These are phyloP conservation scores for Neonectria ditissima DNA, from an alignment of 2,329 filamentous ascomycete species.

Conservation along the genomic window DNA sequence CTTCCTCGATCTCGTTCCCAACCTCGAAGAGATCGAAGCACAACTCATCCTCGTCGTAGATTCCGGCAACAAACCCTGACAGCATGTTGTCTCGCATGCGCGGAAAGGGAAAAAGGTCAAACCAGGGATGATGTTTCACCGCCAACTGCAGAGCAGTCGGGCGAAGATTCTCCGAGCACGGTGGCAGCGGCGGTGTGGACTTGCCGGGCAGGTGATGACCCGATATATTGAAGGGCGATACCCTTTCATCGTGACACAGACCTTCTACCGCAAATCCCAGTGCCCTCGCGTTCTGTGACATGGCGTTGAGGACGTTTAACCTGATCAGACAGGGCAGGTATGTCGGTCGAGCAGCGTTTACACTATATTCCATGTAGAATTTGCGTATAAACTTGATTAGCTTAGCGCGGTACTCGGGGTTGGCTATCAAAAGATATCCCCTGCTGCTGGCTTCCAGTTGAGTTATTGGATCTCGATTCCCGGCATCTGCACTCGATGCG, in stretches of 20 bases:
- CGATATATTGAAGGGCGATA: slow-evolving; percentile 15
- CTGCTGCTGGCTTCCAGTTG: neutral
- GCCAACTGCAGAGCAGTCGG: slow-evolving; percentile 20
- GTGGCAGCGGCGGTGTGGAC: neutral
- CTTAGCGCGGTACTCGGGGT: neutral
- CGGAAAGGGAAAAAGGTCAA: slow-evolving; percentile 31
- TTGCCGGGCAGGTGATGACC: neutral
- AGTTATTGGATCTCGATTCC: neutral
- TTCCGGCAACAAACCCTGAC: neutral
- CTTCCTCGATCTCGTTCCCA: neutral
- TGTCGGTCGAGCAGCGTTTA: slow-evolving; percentile 4
- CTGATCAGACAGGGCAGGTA: slow-evolving; percentile 21
- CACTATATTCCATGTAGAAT: slow-evolving; percentile 5
- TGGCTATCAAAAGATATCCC: neutral
- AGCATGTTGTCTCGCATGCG: slow-evolving; percentile 31
- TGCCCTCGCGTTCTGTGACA: slow-evolving; percentile 5
- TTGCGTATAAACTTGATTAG: neutral
- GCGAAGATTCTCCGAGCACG: slow-evolving; percentile 11
- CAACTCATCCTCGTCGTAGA: slow-evolving; percentile 28
- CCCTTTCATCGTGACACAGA: neutral
- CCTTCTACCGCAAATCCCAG: slow-evolving; percentile 1
- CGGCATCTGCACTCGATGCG: no score
- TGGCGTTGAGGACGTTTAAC: slow-evolving; percentile 24
- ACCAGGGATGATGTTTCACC: slow-evolving; percentile 30
- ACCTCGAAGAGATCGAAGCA: slow-evolving; percentile 24